Evolutionary conservation across 495 filamentous ascomycete genomes (phyloP), one percentile per base, ranked within the genome.

Genomic region (Jackrogersella minutella): DNA sequence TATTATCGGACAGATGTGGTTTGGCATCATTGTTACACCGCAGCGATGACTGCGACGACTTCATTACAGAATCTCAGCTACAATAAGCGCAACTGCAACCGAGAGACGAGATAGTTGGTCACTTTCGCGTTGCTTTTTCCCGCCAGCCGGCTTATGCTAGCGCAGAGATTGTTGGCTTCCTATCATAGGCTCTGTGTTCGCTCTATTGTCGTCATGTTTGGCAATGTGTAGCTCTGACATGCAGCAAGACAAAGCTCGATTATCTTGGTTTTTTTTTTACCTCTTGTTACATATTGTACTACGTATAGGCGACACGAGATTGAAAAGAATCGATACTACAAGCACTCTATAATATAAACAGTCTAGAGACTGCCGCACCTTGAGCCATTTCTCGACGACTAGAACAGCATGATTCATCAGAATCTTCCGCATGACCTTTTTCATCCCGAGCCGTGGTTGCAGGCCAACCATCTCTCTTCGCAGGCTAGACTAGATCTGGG

Each of bases 221-320:
- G 9, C 14, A 8, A 46, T 61, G 50, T 69, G 50, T 64, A 59
- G 43, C 66, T 69, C 66, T 69, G 56, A 60, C 64, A 62, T 57
- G 50, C 55, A 69, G 55, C 44, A 46, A 61, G 50, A 10, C n/a
- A 14, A 22, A 46, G 49, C 24, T 52, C 16, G 30, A 17, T 52
- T 61, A 51, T 30, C 54, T 49, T 28, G 10, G n/a, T n/a, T n/a
- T 33, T 47, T 36, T 26, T 14, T 28, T 21, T 56, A 30, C 7
- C 24, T 50, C 31, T 33, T 21, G n/a, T 5, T 28, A 50, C 33
- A 36, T 39, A 17, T 24, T 34, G 9, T 30, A 21, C 39, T 37
- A 55, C 31, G 21, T 36, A 14, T 39, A 34, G 40, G 16, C 26
- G 14, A 17, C 11, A 19, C 9, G 11, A 26, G 11, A 16, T 16